A percentile compares a stretch with the other conserved stretches of the same genome.
Conservation (phyloP, 257 asterid genomes). For the Coffea canephora region DNA sequence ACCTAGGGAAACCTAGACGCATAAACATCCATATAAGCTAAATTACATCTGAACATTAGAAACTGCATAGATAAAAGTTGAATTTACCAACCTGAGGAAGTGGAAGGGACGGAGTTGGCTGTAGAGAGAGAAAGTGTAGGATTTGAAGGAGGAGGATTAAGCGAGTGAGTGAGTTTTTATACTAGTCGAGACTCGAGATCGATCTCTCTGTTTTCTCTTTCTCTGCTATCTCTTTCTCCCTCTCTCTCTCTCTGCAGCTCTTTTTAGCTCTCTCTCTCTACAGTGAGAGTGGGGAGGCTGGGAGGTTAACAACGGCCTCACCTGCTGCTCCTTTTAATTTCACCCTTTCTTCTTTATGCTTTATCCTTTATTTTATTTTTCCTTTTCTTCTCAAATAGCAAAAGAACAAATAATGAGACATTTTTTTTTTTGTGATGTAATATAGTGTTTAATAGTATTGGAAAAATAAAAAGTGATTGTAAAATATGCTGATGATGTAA, state of each 20-base stretch:
- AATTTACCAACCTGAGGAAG: constrained; percentile 24
- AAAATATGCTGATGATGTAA: too few relatives aligned
- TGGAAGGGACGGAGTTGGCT: constrained; percentile 2
- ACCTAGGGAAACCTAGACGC: background rate
- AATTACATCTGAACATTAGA: background rate
- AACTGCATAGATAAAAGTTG: background rate
- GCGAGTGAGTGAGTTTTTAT: background rate
- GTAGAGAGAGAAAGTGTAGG: constrained; percentile 17
- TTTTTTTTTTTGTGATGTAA: too few relatives aligned
- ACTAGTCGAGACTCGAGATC: constrained; percentile 4
- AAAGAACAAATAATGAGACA: too few relatives aligned
- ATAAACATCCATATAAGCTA: background rate
- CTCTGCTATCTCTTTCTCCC: background rate
- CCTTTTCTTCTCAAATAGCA: too few relatives aligned
- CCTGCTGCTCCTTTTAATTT: background rate
- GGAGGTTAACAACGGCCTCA: background rate
- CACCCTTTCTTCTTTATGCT: background rate
- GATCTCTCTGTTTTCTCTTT: constrained; percentile 3
- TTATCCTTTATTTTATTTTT: too few relatives aligned
- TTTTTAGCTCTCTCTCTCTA: background rate
- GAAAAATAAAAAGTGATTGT: too few relatives aligned
- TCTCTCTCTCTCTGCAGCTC: background rate
- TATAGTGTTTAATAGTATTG: too few relatives aligned
- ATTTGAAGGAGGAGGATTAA: background rate
- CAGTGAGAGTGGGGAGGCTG: background rate